A percentile compares a stretch with the other conserved stretches of the same genome.
Conservation (phyloP, 441 rosid genomes). For the Theobroma grandiflorum region DNA sequence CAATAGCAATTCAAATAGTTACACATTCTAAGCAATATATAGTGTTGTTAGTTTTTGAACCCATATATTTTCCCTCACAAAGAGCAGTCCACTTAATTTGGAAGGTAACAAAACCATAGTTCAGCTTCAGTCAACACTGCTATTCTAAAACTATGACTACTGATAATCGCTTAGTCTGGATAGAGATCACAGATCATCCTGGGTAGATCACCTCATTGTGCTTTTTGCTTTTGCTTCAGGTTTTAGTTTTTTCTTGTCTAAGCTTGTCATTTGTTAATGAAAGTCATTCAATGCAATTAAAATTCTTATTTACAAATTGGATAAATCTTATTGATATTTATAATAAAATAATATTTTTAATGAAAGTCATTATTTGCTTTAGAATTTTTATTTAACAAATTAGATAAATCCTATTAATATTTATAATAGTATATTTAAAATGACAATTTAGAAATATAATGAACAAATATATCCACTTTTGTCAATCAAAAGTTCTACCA, state of each 20-base stretch:
- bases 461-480: too few species aligned
- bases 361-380: too few species aligned
- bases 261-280: background rate
- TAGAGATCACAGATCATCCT: background rate
- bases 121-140: constrained; percentile 5
- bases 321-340: too few species aligned
- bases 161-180: background rate
- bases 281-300: too few species aligned
- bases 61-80: background rate
- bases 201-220: background rate
- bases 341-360: too few species aligned
- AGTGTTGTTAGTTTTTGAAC: background rate
- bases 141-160: background rate
- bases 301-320: too few species aligned
- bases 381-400: too few species aligned
- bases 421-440: too few species aligned
- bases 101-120: background rate
- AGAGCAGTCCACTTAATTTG: background rate
- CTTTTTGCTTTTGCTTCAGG: background rate
- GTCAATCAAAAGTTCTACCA: too few species aligned
- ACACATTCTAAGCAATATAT: background rate
- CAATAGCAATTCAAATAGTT: background rate
- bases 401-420: too few species aligned
- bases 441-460: too few species aligned
- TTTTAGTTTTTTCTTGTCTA: background rate